Base-by-base conservation (phyloP, 345 rosid genomes). In the Euphorbia tirucalli region DNA sequence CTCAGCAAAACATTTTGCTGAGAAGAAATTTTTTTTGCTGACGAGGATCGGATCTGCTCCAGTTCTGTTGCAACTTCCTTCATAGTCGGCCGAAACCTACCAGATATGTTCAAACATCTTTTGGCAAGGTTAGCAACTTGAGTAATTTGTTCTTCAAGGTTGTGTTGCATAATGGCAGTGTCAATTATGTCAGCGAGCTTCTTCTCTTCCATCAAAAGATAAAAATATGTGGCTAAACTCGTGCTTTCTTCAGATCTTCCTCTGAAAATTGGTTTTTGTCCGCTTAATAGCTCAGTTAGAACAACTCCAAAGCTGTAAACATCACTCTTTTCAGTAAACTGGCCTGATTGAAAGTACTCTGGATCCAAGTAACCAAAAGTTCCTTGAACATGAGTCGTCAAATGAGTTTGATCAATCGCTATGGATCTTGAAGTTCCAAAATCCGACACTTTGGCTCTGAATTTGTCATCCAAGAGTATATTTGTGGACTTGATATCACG, bases 341-440 rank as follows among this genome's bases (percentile, higher is more conserved):
- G 63, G 37, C 63, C 11, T 15, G 63, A 59, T 18, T 59, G 63
- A 14, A 59, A 61, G 4, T 61, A 61, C 5, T 61, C 65, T 16
- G 65, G 65, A 30, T 61, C 65, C 37, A 61, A 32, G 43, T 61
- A 61, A 14, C 65, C 65, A 30, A 61, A 61, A 19, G 65, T 61
- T 7, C 65, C 65, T 61, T 61, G 65, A 28, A 61, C 65, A 13
- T 35, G 18, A 31, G 65, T 61, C 0, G 65, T 61, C 22, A 32
- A 37, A 61, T 61, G 65, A 6, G 65, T 61, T 61, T 61, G 65
- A 31, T 61, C 65, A 61, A 61, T 6, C 15, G 39, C 65, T 0
- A 61, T 32, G 9, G 65, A 31, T 61, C 14, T 61, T 31, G 44
- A 61, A 1, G 65, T 61, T 16, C 65, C 65, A 31, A 61, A 61